A percentile compares a stretch with the other conserved stretches of the same genome.
These are phyloP conservation scores for Micractinium sp. DNA, from an alignment of 139 green algal genomes.

Conservation along the genomic window DNA sequence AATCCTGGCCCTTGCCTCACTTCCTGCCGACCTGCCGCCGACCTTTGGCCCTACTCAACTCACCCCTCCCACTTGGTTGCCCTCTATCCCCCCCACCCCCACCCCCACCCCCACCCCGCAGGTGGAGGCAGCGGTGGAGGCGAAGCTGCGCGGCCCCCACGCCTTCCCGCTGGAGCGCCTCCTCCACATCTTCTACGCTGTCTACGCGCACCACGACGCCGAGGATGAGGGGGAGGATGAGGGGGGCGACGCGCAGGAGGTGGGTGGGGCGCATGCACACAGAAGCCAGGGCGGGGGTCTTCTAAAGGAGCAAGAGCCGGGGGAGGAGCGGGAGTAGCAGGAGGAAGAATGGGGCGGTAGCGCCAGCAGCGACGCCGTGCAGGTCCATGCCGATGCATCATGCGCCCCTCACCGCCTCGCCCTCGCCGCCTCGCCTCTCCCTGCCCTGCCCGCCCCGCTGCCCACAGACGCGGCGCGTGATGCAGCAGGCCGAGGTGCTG, in stretches of 20 bases:
- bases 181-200: constrained; percentile 63
- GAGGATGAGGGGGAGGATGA: constrained; percentile 30
- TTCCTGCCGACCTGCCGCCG: too few relatives aligned
- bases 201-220: constrained; percentile 39
- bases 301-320: too few relatives aligned
- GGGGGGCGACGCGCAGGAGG: background rate
- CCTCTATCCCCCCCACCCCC: background rate
- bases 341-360: background rate
- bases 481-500: constrained; percentile 31
- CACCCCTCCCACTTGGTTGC: background rate
- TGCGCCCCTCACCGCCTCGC: background rate
- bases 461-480: constrained; percentile 16
- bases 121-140: constrained; percentile 63
- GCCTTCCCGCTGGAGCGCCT: constrained; percentile 71
- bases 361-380: background rate
- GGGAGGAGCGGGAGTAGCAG: background rate
- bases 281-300: too few relatives aligned
- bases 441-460: background rate
- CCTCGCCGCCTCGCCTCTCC: background rate
- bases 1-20: too few relatives aligned
- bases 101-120: background rate
- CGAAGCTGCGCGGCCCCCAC: constrained; percentile 59
- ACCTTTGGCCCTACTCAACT: background rate
- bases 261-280: background rate
- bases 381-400: background rate